Conservation (phyloP, 2,329 filamentous ascomycete species). For the Trichoderma sp. region DNA sequence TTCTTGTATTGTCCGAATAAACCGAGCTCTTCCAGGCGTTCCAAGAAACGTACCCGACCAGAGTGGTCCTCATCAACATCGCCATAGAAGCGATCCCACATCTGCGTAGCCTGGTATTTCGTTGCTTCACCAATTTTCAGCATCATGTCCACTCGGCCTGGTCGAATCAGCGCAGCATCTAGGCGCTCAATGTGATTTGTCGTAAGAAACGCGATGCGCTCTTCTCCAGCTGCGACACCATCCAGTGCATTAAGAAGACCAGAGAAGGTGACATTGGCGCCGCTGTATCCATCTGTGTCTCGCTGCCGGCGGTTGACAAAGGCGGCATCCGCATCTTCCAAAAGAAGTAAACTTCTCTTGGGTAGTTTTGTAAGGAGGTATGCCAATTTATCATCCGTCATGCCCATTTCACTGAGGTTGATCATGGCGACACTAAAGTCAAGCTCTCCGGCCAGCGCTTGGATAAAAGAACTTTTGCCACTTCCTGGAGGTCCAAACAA, state of each 20-base stretch:
- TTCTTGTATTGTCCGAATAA: slow-evolving; percentile 60
- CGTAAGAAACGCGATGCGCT: slow-evolving; percentile 89
- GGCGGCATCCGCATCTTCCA: slow-evolving; percentile 90
- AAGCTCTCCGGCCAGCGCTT: slow-evolving; percentile 86
- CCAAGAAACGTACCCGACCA: slow-evolving; percentile 66
- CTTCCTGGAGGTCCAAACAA: slow-evolving; percentile 86
- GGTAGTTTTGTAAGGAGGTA: slow-evolving; percentile 83
- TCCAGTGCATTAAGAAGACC: slow-evolving; percentile 83
- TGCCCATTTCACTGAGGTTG: slow-evolving; percentile 82
- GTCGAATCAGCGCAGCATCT: slow-evolving; percentile 83
- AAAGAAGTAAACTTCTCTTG: slow-evolving; percentile 72
- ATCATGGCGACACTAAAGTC: slow-evolving; percentile 92
- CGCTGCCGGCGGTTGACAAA: slow-evolving; percentile 77
- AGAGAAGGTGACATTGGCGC: slow-evolving; percentile 89
- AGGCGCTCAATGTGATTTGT: slow-evolving; percentile 91
- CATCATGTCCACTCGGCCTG: slow-evolving; percentile 91
- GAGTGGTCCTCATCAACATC: slow-evolving; percentile 66
- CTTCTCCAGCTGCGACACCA: slow-evolving; percentile 90
- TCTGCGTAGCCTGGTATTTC: slow-evolving; percentile 73
- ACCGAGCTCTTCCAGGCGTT: slow-evolving; percentile 64
- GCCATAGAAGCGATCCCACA: slow-evolving; percentile 95
- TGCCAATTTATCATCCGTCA: slow-evolving; percentile 86
- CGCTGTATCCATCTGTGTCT: slow-evolving; percentile 78
- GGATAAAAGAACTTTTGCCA: slow-evolving; percentile 94
- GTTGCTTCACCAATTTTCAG: slow-evolving; percentile 86